phyloP scores from a whole-genome alignment of 1,284 basidiomycete species.

The Cryptococcus sp. region DNA sequence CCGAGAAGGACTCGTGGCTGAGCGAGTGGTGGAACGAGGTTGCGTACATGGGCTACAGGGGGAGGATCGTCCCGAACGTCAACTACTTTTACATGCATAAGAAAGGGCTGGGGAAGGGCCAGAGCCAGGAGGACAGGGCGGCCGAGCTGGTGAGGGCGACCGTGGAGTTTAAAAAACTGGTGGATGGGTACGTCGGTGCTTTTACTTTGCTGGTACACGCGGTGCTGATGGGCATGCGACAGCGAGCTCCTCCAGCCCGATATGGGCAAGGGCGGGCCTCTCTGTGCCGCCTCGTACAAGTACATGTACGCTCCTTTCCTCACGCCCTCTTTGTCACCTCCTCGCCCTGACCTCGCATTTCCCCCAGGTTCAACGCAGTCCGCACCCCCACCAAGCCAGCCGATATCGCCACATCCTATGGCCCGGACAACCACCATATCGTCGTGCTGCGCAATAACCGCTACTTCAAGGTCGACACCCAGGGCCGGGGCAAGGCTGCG shows the following conservation, averaged over 20 bases:
- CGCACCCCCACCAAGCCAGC: constrained; percentile 79
- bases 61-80: constrained; percentile 89
- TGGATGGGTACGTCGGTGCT: constrained; percentile 63
- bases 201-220: neutral
- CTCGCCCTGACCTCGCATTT: neutral
- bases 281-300: constrained; percentile 95
- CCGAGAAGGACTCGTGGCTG: constrained; percentile 72
- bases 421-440: constrained; percentile 77
- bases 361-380: constrained; percentile 74
- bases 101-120: constrained; percentile 59
- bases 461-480: constrained; percentile 77
- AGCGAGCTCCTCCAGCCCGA: constrained; percentile 86
- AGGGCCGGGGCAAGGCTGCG: constrained; percentile 63
- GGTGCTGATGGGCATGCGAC: constrained; percentile 1
- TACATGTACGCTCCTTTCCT: constrained; percentile 66
- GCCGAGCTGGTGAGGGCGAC: constrained; percentile 78
- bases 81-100: constrained; percentile 94
- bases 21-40: constrained; percentile 97
- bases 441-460: constrained; percentile 88
- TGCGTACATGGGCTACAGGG: constrained; percentile 59
- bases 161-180: constrained; percentile 74
- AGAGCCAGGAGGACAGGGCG: constrained; percentile 64
- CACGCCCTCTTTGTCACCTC: neutral
- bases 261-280: constrained; percentile 71
- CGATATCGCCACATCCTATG: constrained; percentile 81